phyloP scores from a whole-genome alignment of 306 rosid species.

The Lotus japonicus region DNA sequence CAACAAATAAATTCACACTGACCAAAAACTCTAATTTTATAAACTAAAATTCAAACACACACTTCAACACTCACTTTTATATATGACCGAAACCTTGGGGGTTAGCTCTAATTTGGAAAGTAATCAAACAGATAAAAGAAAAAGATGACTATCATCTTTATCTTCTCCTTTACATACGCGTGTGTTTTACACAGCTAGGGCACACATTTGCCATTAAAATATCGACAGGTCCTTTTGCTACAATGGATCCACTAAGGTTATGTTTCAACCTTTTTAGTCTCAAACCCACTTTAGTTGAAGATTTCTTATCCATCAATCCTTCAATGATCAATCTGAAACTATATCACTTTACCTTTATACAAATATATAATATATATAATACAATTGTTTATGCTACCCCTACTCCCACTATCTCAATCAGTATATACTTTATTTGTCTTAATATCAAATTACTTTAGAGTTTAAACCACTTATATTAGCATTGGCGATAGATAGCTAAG shows the following conservation, averaged over 20 bases:
- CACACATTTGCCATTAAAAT: slow-evolving; percentile 27
- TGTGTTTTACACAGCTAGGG: slow-evolving; percentile 27
- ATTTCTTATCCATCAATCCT: slow-evolving; percentile 23
- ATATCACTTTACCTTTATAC: not conserved
- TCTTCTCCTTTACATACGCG: not conserved
- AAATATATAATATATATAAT: not conserved
- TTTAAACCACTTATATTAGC: not conserved
- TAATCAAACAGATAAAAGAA: no score
- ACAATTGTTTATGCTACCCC: slow-evolving; percentile 10
- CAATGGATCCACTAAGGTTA: slow-evolving; percentile 27
- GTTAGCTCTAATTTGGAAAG: no score
- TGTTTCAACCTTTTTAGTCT: slow-evolving; percentile 7
- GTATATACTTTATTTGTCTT: not conserved
- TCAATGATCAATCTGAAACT: slow-evolving; percentile 12
- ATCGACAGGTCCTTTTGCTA: not conserved
- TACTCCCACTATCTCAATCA: not conserved
- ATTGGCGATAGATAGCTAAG: not conserved
- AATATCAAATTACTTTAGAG: not conserved
- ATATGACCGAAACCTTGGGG: no score
- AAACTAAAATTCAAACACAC: no score
- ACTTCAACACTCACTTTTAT: no score
- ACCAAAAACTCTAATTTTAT: no score
- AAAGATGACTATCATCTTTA: not conserved
- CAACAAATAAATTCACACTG: no score
- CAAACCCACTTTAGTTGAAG: slow-evolving; percentile 37